Base-by-base conservation (phyloP, 164 flowering plant genomes). In the Amborella trichopoda region DNA sequence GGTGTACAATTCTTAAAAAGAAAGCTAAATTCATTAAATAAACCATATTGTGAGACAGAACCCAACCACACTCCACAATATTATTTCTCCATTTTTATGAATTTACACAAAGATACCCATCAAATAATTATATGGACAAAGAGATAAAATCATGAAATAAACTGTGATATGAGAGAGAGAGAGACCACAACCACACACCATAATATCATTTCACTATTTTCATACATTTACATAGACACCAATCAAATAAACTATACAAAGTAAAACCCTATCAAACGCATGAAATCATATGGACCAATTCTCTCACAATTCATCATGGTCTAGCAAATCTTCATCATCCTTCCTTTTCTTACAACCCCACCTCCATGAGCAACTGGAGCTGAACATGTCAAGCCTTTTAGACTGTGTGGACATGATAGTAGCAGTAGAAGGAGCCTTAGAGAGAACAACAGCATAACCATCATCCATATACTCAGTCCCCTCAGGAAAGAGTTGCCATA, bases 391-490 rank as follows among this genome's bases (percentile, higher is more conserved):
- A 18, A 86, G 58, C 62, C 94, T 70, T 2, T 68, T 65, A 4
- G 94, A 86, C 1, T 86, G 94, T 45, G 73, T 78, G 24, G 98
- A 68, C 8, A 90, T 72, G 32, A 90, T 73, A 34, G 68, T 66
- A 17, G 95, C 42, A 9, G 73, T 70, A 1, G 94, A 72, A 52
- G 75, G 79, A 33, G 76, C 62, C 40, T 80, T 75, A 2, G 89
- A 62, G 6, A 91, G 78, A 21, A 76, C 71, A 46, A 83, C 44
- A 0, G 94, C 96, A 64, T 86, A 86, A 6, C 96, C 98, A 56
- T 91, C 98, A 49, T 91, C 80, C 96, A 86, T 86, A 60, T 83
- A 73, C 6, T 91, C 94, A 9, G 93, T 78, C 3, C 94, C 94
- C 2, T 80, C 83, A 0, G 98, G 94, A 55, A 83, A 86, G 17